Base-by-base conservation (phyloP, 176 grass and related monocot species). In the Oryza longistaminata region DNA sequence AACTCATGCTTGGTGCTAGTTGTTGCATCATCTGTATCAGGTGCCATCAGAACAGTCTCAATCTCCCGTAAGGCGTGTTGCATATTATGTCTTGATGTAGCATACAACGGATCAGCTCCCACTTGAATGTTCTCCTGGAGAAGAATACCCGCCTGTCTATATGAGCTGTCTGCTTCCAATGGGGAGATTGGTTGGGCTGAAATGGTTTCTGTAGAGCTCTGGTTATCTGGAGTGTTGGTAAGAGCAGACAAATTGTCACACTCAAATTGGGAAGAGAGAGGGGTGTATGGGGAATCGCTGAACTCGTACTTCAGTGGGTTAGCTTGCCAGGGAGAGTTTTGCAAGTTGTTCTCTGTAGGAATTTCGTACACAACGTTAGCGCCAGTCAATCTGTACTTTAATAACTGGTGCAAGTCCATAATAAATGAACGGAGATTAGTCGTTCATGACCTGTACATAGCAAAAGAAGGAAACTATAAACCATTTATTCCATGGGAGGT, bases 11-110 rank as follows among this genome's bases (percentile, higher is more conserved):
- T 79, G 69, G 66, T 81, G 76, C 79, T 84, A 73, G 85, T 81
- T 48, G 85, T 85, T 74, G 85, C 79, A 83, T 95, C 88, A 83
- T 88, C 85, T 73, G 71, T 77, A 65, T 98, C 96, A 66, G 96
- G 89, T 52, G 93, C 93, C 96, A 98, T 98, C 52, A 98, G 90
- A 91, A 88, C 91, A n/a, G 90, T 94, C 67, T 98, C 96, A 85
- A 98, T 90, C 77, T 98, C 89, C 58, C 89, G 91, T 44, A 98
- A 83, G 11, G 93, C 71, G 58, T 95, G 87, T 89, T 89, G 93
- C 85, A 98, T 94, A 87, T 91, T 96, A 74, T 85, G 89, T 17
- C 77, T 89, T 46, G 93, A 90, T 87, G 83, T 84, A 78, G 87
- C 65, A 83, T 88, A 91, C 73, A 81, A 43, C 24, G 80, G 89